phyloP scores from a whole-genome alignment of 2,329 filamentous ascomycete species.

The Coniochaeta ligniaria region DNA sequence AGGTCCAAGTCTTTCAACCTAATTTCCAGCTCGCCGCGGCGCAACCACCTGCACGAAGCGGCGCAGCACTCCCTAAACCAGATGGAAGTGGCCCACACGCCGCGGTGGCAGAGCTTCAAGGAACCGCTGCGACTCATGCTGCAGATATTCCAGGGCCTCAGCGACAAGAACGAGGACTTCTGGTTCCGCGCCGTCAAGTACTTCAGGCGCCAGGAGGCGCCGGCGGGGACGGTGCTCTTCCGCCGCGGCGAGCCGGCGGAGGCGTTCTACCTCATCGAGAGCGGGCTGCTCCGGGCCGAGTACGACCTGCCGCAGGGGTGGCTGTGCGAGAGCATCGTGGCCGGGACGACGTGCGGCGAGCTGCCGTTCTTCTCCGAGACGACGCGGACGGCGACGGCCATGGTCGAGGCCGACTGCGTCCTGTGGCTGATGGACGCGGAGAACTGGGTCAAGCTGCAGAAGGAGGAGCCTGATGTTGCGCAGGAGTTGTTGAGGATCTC shows the following conservation, averaged over 20 bases:
- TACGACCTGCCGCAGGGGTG: constrained; percentile 86
- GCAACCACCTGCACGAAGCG: constrained; percentile 68
- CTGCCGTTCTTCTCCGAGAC: constrained; percentile 95
- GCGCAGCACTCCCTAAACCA: constrained; percentile 70
- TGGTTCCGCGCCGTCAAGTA: constrained; percentile 78
- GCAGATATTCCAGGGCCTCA: constrained; percentile 89
- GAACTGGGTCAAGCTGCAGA: constrained; percentile 67
- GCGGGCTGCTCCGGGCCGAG: constrained; percentile 81
- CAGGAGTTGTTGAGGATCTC: constrained; percentile 78
- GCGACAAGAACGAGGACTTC: constrained; percentile 83
- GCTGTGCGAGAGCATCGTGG: constrained; percentile 86
- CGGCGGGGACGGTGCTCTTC: constrained; percentile 68
- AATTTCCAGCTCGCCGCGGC: constrained; percentile 72
- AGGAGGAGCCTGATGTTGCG: constrained; percentile 67
- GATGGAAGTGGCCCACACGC: constrained; percentile 46
- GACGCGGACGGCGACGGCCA: constrained; percentile 75
- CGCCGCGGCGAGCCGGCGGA: constrained; percentile 67
- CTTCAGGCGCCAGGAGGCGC: constrained; percentile 63
- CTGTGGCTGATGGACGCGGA: constrained; percentile 73
- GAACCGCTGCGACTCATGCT: constrained; percentile 88
- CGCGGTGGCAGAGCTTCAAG: constrained; percentile 78
- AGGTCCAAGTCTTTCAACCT: constrained; percentile 23
- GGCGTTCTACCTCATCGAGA: constrained; percentile 86
- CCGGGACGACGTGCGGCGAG: constrained; percentile 92
- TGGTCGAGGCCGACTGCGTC: constrained; percentile 73